A percentile compares a stretch with the other conserved stretches of the same genome.
Conservation (phyloP, 371 early-diverging fungal genomes). For the Lichtheimia ramosa region DNA sequence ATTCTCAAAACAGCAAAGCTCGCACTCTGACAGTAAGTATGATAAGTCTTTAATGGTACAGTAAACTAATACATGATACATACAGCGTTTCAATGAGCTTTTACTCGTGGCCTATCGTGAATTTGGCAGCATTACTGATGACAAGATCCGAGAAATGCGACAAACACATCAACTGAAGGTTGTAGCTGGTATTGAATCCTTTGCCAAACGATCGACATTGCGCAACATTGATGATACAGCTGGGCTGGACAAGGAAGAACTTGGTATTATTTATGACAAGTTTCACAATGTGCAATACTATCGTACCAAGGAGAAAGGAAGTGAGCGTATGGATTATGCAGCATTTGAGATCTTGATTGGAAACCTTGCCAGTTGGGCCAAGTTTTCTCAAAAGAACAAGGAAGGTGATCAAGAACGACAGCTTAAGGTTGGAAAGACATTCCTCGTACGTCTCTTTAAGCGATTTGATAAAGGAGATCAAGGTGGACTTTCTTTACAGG, state of each 20-base stretch:
- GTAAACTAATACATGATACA: background rate
- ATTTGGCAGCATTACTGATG: slow-evolving; percentile 81
- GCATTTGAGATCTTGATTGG: slow-evolving; percentile 39
- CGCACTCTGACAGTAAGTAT: slow-evolving; percentile 55
- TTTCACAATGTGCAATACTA: slow-evolving; percentile 85
- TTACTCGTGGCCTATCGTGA: slow-evolving; percentile 90
- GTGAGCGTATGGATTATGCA: slow-evolving; percentile 34
- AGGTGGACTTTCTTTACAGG: slow-evolving; percentile 64
- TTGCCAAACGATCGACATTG: slow-evolving; percentile 85
- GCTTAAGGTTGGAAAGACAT: slow-evolving; percentile 43
- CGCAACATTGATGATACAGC: slow-evolving; percentile 76
- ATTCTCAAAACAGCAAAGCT: slow-evolving; percentile 46
- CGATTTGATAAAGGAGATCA: slow-evolving; percentile 56
- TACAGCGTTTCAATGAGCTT: slow-evolving; percentile 83
- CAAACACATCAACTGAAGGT: slow-evolving; percentile 88
- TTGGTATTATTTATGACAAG: slow-evolving; percentile 87
- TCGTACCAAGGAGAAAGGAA: slow-evolving; percentile 32
- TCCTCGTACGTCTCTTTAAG: slow-evolving; percentile 56
- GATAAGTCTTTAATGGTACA: background rate
- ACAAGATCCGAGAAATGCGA: slow-evolving; percentile 78
- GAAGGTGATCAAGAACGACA: slow-evolving; percentile 32
- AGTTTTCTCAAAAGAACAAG: slow-evolving; percentile 17
- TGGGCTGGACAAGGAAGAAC: slow-evolving; percentile 82
- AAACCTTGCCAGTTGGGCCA: slow-evolving; percentile 36
- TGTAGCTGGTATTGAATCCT: slow-evolving; percentile 90